Evolutionary conservation across 768 basidiomycete genomes (phyloP), one percentile per base, ranked within the genome.

Genomic region (Panaeolus papilionaceus): DNA sequence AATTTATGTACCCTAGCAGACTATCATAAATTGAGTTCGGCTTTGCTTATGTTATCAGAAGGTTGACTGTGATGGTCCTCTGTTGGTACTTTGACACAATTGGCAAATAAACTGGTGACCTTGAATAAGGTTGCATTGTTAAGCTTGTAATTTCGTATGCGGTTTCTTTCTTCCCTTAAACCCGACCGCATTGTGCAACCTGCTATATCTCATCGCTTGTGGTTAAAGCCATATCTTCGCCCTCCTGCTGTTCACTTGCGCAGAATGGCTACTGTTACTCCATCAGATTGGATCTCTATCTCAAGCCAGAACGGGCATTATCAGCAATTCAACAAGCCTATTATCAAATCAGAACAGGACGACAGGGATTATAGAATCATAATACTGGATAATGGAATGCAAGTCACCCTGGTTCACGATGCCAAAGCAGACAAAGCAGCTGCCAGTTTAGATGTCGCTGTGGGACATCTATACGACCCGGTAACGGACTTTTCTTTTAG

Each of bases 381-480:
- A 69, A 84, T 84, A 61, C 86, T 99, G n/a, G 84, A 89, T 7
- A 99, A 99, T 74, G 95, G 93, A 3, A 80, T 99, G n/a, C 90
- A 93, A 68, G 95, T 90, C 0, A 87, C 92, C 70, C 79, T 99
- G 28, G 84, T 99, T 14, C 90, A 90, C 65, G 97, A 99, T 75
- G 79, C 86, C 0, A 89, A 88, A 69, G 89, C 96, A 5, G 98
- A 99, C 81, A 98, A 96, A 79, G 93, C 95, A 11, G 94, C 96
- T 0, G 98, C 97, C 2, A 94, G 94, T 75, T 84, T 99, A 73
- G 94, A 97, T 78, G 95, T 99, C 63, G 91, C 92, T 40, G 96
- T 98, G 2, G 98, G 98, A 4, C 96, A 99, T 78, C 78, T 99
- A 64, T 89, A 86, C 51, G 98, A 99, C 78, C 98, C 98, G 16